Conservation (phyloP, 306 rosid genomes). For the Trifolium fragiferum region DNA sequence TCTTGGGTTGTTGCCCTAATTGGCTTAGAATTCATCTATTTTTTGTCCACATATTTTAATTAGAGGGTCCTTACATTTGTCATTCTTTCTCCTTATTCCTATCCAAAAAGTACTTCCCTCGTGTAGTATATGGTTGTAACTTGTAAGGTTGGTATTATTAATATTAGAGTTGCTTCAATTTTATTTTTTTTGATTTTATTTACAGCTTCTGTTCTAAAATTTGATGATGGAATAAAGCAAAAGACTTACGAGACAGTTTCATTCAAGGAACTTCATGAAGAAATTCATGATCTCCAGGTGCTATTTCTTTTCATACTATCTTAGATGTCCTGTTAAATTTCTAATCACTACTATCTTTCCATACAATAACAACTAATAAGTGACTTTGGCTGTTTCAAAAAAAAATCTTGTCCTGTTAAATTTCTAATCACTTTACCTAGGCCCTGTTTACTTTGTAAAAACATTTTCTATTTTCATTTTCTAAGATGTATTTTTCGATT, state of each 20-base stretch:
- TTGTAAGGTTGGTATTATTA: conserved; percentile 33
- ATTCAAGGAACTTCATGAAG: conserved; percentile 65
- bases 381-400: too few relatives aligned
- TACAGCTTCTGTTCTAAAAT: conserved; percentile 78
- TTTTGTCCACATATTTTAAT: neutral
- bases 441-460: too few relatives aligned
- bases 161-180: conserved; percentile 31
- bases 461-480: too few relatives aligned
- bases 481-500: too few relatives aligned
- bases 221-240: conserved; percentile 73
- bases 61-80: conserved; percentile 6
- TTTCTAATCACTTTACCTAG: neutral
- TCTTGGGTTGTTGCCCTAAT: conserved; percentile 10
- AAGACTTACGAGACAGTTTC: conserved; percentile 61
- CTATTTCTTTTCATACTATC: conserved; percentile 23
- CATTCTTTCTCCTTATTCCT: conserved; percentile 18
- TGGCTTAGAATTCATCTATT: conserved; percentile 15
- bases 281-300: conserved; percentile 77
- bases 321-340: too few relatives aligned
- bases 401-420: conserved; percentile 1
- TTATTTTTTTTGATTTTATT: conserved; percentile 9
- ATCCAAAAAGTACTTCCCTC: conserved; percentile 21
- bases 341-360: too few relatives aligned
- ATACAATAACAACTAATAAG: too few relatives aligned
- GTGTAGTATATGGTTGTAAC: conserved; percentile 22